Evolutionary conservation across 2,329 filamentous ascomycete genomes (phyloP).

Genomic region (Phaeosphaeriaceae sp.): DNA sequence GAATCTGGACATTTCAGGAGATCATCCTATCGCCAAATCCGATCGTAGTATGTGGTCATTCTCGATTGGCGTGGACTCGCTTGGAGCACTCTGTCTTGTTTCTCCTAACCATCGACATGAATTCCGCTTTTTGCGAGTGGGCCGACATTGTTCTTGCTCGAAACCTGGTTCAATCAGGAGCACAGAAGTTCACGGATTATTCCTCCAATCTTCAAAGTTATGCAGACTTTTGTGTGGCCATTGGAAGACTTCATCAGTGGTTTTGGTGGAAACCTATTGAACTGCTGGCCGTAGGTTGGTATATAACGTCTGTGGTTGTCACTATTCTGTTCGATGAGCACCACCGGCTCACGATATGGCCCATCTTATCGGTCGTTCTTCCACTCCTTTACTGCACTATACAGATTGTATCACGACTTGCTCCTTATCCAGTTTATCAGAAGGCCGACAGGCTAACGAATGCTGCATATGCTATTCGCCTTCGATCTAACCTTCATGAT

Average conservation of each 20-base stretch:
- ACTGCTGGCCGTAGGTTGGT: too few relatives aligned
- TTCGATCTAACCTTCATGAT: not conserved
- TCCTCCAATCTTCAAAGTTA: not conserved
- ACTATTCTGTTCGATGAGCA: too few relatives aligned
- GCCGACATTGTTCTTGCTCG: not conserved
- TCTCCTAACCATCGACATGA: not conserved
- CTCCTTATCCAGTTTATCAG: not conserved
- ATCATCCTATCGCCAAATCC: slow-evolving; percentile 2
- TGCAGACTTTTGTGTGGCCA: not conserved
- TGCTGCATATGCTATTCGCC: not conserved
- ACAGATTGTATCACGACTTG: not conserved
- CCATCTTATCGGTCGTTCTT: too few relatives aligned
- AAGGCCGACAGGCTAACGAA: not conserved
- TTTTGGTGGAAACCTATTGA: too few relatives aligned
- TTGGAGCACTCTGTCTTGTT: not conserved
- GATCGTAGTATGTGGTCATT: slow-evolving; percentile 2
- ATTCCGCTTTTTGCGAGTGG: not conserved
- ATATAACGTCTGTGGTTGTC: too few relatives aligned
- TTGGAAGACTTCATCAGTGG: not conserved
- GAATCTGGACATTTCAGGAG: slow-evolving; percentile 12
- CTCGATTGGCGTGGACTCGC: not conserved
- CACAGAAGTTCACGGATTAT: not conserved
- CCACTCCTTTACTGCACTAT: too few relatives aligned
- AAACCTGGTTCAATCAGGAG: not conserved
- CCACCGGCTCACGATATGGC: too few relatives aligned